These are phyloP conservation scores for Rubus idaeus DNA, from an alignment of 306 rosid species.

Conservation along the genomic window DNA sequence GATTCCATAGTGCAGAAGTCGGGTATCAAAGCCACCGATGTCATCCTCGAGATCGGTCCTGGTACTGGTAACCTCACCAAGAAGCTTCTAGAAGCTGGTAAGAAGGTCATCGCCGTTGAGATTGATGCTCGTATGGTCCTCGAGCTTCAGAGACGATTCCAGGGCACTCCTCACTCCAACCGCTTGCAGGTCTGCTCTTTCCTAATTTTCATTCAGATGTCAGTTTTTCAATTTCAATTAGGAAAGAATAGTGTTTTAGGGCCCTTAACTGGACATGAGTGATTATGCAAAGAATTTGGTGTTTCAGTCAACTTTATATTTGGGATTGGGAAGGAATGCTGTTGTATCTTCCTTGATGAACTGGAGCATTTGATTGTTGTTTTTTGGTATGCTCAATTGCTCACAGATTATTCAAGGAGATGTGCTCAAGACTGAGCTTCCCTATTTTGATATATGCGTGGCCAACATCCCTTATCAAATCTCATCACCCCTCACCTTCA, in stretches of 20 bases:
- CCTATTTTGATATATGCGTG: constrained; percentile 86
- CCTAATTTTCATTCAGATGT: too few relatives aligned
- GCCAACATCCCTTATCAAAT: constrained; percentile 96
- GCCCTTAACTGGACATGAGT: too few relatives aligned
- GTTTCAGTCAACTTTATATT: too few relatives aligned
- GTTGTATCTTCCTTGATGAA: too few relatives aligned
- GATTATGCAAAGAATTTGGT: too few relatives aligned
- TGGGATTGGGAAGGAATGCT: too few relatives aligned
- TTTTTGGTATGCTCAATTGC: too few relatives aligned
- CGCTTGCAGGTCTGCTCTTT: constrained; percentile 54
- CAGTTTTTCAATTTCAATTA: neutral
- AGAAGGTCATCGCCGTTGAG: constrained; percentile 77
- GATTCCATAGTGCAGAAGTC: constrained; percentile 55
- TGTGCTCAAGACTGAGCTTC: constrained; percentile 83
- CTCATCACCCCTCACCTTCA: constrained; percentile 96
- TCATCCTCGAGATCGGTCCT: constrained; percentile 59
- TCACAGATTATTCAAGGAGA: constrained; percentile 79
- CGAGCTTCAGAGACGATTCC: constrained; percentile 74
- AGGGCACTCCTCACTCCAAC: constrained; percentile 63
- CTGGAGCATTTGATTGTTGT: too few relatives aligned
- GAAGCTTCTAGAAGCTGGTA: constrained; percentile 65
- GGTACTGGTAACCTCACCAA: constrained; percentile 65
- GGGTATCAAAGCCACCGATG: constrained; percentile 52
- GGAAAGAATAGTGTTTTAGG: too few relatives aligned
- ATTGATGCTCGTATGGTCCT: constrained; percentile 94